Base-by-base conservation (phyloP, 2,329 filamentous ascomycete species). In the Claviceps purpurea region DNA sequence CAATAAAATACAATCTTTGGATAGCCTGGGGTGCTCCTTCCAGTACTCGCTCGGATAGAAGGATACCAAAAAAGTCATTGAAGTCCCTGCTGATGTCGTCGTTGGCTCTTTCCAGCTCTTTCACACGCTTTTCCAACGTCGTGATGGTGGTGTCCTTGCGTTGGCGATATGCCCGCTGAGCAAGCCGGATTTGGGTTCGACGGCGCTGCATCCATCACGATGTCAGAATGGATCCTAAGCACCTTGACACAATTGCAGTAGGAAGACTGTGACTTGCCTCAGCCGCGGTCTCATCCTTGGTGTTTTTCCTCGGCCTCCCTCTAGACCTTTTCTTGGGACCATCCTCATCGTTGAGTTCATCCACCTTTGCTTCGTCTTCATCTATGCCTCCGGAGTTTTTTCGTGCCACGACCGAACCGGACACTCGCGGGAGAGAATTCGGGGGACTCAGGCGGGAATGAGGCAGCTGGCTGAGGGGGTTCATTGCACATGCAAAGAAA, bases 81-180 rank as follows among this genome's bases (percentile, higher is more conserved):
- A 94, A 89, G 0, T 81, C 77, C 50, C 75, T 80, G 67, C 79
- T 84, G 82, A 94, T 88, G 59, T 85, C 78, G 52, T 85, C 77
- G 55, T 90, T 84, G 22, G 77, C 79, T 14, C 75, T 73, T 54
- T 84, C 78, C n/a, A 94, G 76, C 24, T 79, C 75, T 51, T 81
- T 72, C 26, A 91, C 86, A 55, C 83, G 77, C 51, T 79, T 76
- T 62, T 89, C 84, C 11, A 95, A 73, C 1, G 79, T 80, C 30
- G 80, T 77, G 52, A 95, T 91, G 5, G 86, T 85, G 22, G 78
- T 84, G 62, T 95, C 89, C 67, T 95, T 95, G 50, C 89, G 82
- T 61, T 85, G 81, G 16, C 89, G 81, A 62, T 95, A 95, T 1
- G 88, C 88, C 57, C 89, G 75, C 65, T 95, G 89, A 2, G 89